These are phyloP conservation scores for Fusarium sp. DNA, from an alignment of 2,329 filamentous ascomycete species.

Conservation along the genomic window DNA sequence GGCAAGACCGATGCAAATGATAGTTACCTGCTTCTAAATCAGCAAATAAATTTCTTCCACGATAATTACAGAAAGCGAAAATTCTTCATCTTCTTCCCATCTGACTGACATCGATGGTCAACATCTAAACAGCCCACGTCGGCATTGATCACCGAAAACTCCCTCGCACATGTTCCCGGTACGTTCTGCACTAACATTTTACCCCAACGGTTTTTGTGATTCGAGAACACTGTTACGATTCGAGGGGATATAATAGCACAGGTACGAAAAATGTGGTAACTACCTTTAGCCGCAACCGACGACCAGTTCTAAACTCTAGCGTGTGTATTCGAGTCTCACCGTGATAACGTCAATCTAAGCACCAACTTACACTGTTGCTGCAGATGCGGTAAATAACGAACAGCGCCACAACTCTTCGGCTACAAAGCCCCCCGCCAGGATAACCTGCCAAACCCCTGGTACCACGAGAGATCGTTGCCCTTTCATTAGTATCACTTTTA, in stretches of 20 bases:
- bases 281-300: not conserved
- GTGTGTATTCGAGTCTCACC: not conserved
- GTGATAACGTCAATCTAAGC: constrained; percentile 1
- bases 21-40: not conserved
- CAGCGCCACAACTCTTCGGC: constrained; percentile 31
- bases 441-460: not conserved
- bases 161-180: not conserved
- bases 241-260: not conserved
- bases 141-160: constrained; percentile 2
- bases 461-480: constrained; percentile 2
- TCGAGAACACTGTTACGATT: constrained; percentile 7
- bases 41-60: not conserved
- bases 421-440: constrained; percentile 7
- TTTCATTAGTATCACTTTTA: constrained; percentile 17
- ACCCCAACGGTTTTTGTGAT: constrained; percentile 11
- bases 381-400: constrained; percentile 14
- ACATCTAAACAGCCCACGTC: constrained; percentile 1
- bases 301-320: constrained; percentile 6
- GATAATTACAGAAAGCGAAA: not conserved
- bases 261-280: not conserved
- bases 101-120: not conserved
- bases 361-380: not conserved
- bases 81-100: not conserved
- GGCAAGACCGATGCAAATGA: constrained; percentile 25
- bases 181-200: not conserved